Evolutionary conservation across 441 rosid species (phyloP), one percentile per base, ranked within the genome.

Genomic region (Euphorbia schlechtendalii): DNA sequence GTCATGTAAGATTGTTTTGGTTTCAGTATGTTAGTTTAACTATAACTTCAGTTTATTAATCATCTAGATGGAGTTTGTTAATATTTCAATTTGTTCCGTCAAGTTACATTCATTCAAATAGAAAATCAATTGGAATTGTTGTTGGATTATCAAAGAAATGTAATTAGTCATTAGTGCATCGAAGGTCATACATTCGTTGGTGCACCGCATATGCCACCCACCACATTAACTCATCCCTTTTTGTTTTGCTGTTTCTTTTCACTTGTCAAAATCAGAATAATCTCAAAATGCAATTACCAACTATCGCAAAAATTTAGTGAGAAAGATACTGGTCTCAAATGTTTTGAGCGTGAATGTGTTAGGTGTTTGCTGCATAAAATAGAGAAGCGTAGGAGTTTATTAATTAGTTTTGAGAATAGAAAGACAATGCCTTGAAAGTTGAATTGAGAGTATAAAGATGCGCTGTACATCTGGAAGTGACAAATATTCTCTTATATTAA

Each of bases 1-100:
- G 69, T 84, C 98, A 2, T 87, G 99, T 89, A 77, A 80, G 90
- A 52, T 76, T 72, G 71, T 28, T 0, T 32, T 70, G 53, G n/a
- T 40, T 51, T 15, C 51, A 25, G 38, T 28, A 20, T 36, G 59
- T 62, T 54, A 58, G 22, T 34, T n/a, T 27, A 57, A 8, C 61
- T 36, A 21, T 40, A 22, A 24, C 55, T 58, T 8, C 24, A n/a
- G 25, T 64, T 2, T 51, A 13, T 45, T 63, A n/a, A 63, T 11
- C 32, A 30, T 18, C 27, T 38, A 10, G 11, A 21, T 51, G 0
- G 34, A 0, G 30, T 17, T 59, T 52, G 36, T 27, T 34, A 12
- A 21, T 32, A 13, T 63, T 63, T 43, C 46, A 51, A 48, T 48
- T 63, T 63, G n/a, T 25, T 25, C 21, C 20, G 14, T 60, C 25